Base-by-base conservation (phyloP, 192 early-diverging fungal species). In the Spizellomyces punctatus region DNA sequence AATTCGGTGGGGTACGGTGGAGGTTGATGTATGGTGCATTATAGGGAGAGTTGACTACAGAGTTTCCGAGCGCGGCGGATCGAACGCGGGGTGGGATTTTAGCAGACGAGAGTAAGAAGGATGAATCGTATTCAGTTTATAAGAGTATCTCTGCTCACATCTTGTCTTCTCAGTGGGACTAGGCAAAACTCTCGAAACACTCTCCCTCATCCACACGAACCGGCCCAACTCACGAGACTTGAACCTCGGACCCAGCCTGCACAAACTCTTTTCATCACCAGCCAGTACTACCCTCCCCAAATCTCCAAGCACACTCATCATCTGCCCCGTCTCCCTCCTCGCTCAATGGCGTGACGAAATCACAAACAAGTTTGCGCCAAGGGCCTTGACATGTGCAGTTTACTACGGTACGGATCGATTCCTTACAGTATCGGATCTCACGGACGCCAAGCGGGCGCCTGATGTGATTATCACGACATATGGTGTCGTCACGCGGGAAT, bases 141-240 rank as follows among this genome's bases (percentile, higher is more conserved):
- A 67, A 14, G 17, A 12, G 42, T 66, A 41, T 46, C 64, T 22
- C 66, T 63, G n/a, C 62, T 41, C n/a, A 22, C 50, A 44, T 27
- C 4, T 36, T 36, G 0, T 36, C 1, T 36, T 36, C 27, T 36
- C 27, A 36, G 27, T 68, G 77, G 77, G 76, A 16, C 44, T 80
- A 44, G 79, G 79, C 12, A 82, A 82, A 65, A 82, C 80, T 5
- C 54, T 82, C 22, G 70, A 77, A 42, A 77, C 65, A 14, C 36
- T 82, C n/a, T 8, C 71, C n/a, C n/a, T 82, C 8, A 71, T 82
- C 48, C 78, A 81, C 63, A 67, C 67, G 19, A 75, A 79, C 46
- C 69, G 64, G 43, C 59, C 50, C 4, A 16, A 43, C 14, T n/a
- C 16, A 57, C 45, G 46, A 8, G 54, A 63, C 42, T 36, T 36